Conservation (phyloP, 2,329 filamentous ascomycete species). For the Blumeria graminis region DNA sequence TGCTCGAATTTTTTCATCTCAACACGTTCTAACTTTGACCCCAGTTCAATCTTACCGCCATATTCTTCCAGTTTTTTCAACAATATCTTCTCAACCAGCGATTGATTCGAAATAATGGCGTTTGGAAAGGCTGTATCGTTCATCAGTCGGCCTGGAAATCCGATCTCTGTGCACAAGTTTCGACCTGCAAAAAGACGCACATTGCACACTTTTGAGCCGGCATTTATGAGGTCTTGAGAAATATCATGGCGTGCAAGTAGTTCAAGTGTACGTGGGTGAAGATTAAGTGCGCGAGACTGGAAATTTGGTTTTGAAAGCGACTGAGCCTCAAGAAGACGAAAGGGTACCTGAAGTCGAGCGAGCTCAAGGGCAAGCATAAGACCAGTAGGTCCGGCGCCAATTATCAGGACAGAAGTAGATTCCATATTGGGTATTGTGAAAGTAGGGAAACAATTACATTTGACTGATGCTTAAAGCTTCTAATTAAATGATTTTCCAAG, state of each 20-base stretch:
- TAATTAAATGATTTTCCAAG: too few relatives aligned
- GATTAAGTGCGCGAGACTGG: constrained; percentile 58
- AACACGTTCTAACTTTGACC: constrained; percentile 13
- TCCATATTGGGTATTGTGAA: too few relatives aligned
- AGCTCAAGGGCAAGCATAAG: constrained; percentile 42
- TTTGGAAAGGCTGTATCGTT: constrained; percentile 15
- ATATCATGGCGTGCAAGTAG: constrained; percentile 27
- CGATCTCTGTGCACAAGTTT: constrained; percentile 9
- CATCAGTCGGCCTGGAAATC: constrained; percentile 11
- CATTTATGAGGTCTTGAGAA: constrained; percentile 16
- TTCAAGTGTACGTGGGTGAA: constrained; percentile 73
- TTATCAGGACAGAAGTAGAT: constrained; percentile 41
- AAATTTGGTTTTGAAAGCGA: constrained; percentile 13
- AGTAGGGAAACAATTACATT: too few relatives aligned
- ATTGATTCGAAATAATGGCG: constrained; percentile 16
- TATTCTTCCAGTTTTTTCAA: constrained; percentile 13
- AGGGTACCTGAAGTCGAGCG: constrained; percentile 14
- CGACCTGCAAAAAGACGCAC: constrained; percentile 12
- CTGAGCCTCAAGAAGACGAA: constrained; percentile 18
- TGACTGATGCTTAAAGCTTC: too few relatives aligned
- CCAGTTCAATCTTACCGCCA: constrained; percentile 13
- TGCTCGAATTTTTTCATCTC: constrained; percentile 12
- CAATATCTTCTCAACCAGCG: constrained; percentile 16
- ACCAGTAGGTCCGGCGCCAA: constrained; percentile 74
- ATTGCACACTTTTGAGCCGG: constrained; percentile 18